Evolutionary conservation across 139 green algal species (phyloP), one percentile per base, ranked within the genome.

Genomic region (Chlamydomonas sphaeroides): DNA sequence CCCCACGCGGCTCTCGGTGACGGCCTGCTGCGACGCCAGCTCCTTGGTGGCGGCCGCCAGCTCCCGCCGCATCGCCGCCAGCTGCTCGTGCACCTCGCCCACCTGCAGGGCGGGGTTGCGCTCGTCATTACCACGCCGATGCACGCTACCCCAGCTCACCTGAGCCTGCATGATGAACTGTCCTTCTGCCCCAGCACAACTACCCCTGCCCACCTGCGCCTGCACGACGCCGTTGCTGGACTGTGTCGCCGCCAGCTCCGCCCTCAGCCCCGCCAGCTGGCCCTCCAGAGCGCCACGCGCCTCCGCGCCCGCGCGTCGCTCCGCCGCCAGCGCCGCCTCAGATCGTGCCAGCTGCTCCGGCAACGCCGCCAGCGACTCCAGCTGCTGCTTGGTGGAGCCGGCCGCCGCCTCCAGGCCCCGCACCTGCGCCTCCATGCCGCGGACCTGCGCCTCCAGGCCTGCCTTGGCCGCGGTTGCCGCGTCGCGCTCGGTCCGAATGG

Each of bases 1-100:
- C 21, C 39, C 41, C 7, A 71, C 41, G 33, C 59, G 59, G 8
- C 59, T 42, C 38, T 80, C 74, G 3, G 59, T 35, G 20, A 26
- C 38, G 0, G 59, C 39, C 42, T 70, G 74, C 57, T 80, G 74
- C 21, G 28, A 18, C 15, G 41, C 42, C 41, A 80, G 74, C 74
- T 80, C 39, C 41, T 61, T 70, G 41, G 74, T 80, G 59, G 61
- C 41, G 2, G 21, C 59, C 11, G 74, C 59, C 59, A 80, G 59
- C 30, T 80, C 74, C 28, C 45, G 45, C 2, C 74, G 74, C 21
- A 80, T 39, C 30, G 32, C 33, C 5, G 59, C 74, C 74, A 80
- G 74, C 59, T 80, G 59, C 42, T 42, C 74, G 33, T 80, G 39
- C 59, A 80, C 41, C 28, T 61, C 74, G 5, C 39, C 59, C 59